These are phyloP conservation scores for Malus hybrid DNA, from an alignment of 331 rosid species.

Conservation along the genomic window DNA sequence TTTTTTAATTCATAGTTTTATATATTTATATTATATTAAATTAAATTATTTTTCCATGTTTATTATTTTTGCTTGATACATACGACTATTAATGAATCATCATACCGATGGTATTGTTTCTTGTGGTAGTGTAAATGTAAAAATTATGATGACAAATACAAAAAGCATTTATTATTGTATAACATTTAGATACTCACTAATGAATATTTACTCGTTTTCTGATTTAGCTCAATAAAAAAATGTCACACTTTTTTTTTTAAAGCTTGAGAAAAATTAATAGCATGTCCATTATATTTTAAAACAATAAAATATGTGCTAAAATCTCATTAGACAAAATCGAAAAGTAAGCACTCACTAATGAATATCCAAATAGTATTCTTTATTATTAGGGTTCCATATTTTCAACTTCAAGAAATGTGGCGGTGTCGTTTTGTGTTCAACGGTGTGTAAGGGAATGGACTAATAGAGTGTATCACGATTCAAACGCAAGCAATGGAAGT, in stretches of 20 bases:
- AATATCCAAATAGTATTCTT: not conserved
- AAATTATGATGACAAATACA: not conserved
- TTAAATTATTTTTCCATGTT: too few relatives aligned
- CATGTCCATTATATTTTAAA: too few relatives aligned
- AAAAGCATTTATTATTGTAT: not conserved
- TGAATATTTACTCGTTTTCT: too few relatives aligned
- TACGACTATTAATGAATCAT: not conserved
- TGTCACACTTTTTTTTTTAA: too few relatives aligned
- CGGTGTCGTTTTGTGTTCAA: not conserved
- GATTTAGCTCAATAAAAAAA: too few relatives aligned
- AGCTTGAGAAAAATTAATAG: fast-evolving
- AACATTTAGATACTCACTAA: too few relatives aligned
- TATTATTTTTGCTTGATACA: not conserved
- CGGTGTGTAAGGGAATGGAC: conserved; percentile 6
- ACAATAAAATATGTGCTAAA: too few relatives aligned
- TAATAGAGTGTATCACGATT: conserved; percentile 39
- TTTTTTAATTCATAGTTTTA: too few relatives aligned
- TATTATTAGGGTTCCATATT: not conserved
- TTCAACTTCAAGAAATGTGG: not conserved
- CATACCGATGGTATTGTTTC: not conserved
- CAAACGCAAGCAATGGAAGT: conserved; percentile 39
- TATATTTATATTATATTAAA: too few relatives aligned
- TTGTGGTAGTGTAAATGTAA: not conserved
- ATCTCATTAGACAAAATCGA: too few relatives aligned
- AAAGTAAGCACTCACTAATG: too few relatives aligned